Conservation (phyloP, 352 stramenopile genomes). For the Phytopythium boreale region DNA sequence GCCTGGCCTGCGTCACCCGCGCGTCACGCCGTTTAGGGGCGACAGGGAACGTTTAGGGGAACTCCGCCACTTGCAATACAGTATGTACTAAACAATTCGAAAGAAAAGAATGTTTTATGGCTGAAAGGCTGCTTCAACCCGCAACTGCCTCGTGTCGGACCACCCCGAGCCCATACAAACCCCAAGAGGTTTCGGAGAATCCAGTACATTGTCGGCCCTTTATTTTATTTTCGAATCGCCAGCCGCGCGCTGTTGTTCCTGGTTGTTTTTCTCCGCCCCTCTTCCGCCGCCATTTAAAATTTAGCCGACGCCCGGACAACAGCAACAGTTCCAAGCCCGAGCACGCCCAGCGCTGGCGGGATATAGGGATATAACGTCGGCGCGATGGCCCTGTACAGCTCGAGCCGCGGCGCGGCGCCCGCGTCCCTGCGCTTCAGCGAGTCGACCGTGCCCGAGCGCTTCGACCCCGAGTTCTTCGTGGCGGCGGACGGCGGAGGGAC, state of each 20-base stretch:
- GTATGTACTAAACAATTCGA: background rate
- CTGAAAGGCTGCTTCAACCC: background rate
- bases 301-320: background rate
- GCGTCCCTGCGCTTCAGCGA: constrained; percentile 38
- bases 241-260: too few relatives aligned
- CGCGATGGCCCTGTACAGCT: background rate
- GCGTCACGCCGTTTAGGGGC: background rate
- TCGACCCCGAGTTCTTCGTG: constrained; percentile 44
- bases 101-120: background rate
- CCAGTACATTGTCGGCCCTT: background rate
- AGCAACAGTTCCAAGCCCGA: too few relatives aligned
- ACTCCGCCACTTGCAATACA: too few relatives aligned
- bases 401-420: background rate
- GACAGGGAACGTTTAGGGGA: background rate
- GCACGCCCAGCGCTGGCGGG: background rate
- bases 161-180: background rate
- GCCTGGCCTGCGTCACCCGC: background rate
- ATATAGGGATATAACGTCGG: too few relatives aligned
- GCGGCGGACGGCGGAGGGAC: constrained; percentile 37
- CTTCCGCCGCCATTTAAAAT: background rate
- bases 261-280: too few relatives aligned
- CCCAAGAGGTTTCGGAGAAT: background rate
- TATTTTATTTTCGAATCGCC: too few relatives aligned
- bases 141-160: background rate
- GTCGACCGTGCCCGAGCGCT: constrained; percentile 42